Evolutionary conservation across 2,329 filamentous ascomycete genomes (phyloP), one percentile per base, ranked within the genome.

Genomic region (Lecanicillium sp.): DNA sequence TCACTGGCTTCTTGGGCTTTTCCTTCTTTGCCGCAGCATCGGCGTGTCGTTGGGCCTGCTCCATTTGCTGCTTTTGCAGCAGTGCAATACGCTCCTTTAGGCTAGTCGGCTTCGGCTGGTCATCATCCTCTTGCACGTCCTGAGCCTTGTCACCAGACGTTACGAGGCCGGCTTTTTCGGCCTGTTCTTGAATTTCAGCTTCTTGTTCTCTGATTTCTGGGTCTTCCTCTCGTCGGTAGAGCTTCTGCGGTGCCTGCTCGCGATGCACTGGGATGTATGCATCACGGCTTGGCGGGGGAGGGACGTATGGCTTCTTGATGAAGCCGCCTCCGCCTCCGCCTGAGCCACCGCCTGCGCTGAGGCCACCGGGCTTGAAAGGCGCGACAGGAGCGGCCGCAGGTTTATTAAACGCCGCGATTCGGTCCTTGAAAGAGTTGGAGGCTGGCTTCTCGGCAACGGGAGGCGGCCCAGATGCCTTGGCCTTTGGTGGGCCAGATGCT

Each of bases 331-430:
- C 68, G 42, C 76, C 70, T 6, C 72, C 72, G 46, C 73, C 72
- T 33, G 74, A 68, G 42, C 76, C 70, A 11, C 22, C 22, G 22
- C 22, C 22, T 25, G 22, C 6, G 11, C 7, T 7, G 25, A 82
- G 64, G 3, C 78, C 78, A 43, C 74, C 72, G 15, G 88, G 87
- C 57, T 94, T 94, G 65, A 94, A 90, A 1, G 92, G 92, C n/a
- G 87, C 77, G 44, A 92, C 70, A 8, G 92, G 92, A 3, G 88
- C 79, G 5, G 88, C 87, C 28, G 85, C 78, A 32, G 86, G 71
- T 58, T 90, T 92, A 63, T 98, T 98, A 68, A 98, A 98, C 32
- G 92, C 90, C 25, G 92, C 92, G 57, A 98, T 95, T 46, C 92
- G 85, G 63, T 97, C 92, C 56, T 78, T 89, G 68, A 98, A 97